A percentile compares a stretch with the other conserved stretches of the same genome.
Conservation (phyloP, 371 early-diverging fungal genomes). For the Cokeromyces recurvatus region DNA sequence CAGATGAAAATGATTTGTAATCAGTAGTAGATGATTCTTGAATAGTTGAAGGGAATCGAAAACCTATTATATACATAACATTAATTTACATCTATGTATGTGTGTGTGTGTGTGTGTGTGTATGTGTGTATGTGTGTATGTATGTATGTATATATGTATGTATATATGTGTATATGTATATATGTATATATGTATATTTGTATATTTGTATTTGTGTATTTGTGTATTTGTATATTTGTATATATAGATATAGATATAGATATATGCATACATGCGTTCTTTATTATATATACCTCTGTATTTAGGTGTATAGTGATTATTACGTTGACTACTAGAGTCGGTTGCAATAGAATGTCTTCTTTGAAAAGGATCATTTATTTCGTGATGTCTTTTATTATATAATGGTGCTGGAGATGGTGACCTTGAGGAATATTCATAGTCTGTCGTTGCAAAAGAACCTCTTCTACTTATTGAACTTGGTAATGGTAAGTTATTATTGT, state of each 20-base stretch:
- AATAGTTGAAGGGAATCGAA: conserved; percentile 36
- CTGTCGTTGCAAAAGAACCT: conserved; percentile 35
- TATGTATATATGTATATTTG: too few species aligned
- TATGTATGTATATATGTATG: too few species aligned
- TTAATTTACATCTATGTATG: background rate
- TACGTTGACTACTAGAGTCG: conserved; percentile 1
- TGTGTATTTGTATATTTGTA: too few species aligned
- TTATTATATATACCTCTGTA: conserved; percentile 20
- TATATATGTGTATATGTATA: too few species aligned
- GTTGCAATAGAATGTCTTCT: conserved; percentile 57
- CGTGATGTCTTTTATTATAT: conserved; percentile 9
- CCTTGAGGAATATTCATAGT: conserved; percentile 39
- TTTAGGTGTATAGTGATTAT: conserved; percentile 12
- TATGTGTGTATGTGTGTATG: too few species aligned
- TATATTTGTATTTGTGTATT: too few species aligned
- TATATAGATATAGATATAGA: too few species aligned
- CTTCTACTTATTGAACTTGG: conserved; percentile 35
- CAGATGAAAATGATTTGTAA: conserved; percentile 48
- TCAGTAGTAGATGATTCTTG: conserved; percentile 34
- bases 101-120: too few species aligned
- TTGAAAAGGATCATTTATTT: conserved; percentile 39
- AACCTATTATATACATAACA: conserved; percentile 14
- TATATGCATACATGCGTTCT: background rate
- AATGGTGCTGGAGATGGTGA: conserved; percentile 36
- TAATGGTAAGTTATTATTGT: conserved; percentile 22